Percentiles rank a stretch among this genome's conserved stretches.
Evolutionary conservation across 2,329 filamentous ascomycete species (phyloP).

Genomic region (Ophiocordyceps camponoti-saundersi): DNA sequence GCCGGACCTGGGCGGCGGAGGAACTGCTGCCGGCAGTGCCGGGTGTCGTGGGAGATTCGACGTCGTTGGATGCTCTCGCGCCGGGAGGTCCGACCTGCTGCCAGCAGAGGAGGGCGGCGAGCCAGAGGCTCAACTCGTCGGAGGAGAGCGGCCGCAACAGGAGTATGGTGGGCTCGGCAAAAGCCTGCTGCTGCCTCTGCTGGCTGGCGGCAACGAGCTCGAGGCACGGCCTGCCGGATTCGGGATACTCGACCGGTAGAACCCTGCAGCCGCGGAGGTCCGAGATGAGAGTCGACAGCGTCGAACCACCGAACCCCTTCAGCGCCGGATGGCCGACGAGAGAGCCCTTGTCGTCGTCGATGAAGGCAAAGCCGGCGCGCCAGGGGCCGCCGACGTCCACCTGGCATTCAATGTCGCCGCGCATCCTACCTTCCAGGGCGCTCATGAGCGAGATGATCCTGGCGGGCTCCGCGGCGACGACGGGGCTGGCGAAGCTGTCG

Average conservation of each 20-base stretch:
- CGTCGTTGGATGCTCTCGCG: slow-evolving; percentile 30
- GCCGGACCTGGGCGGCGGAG: slow-evolving; percentile 17
- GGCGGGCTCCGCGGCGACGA: slow-evolving; percentile 50
- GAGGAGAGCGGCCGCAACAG: slow-evolving; percentile 45
- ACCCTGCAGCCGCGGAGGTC: slow-evolving; percentile 63
- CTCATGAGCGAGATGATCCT: slow-evolving; percentile 64
- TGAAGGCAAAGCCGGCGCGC: slow-evolving; percentile 57
- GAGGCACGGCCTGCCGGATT: slow-evolving; percentile 29
- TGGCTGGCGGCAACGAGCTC: slow-evolving; percentile 34
- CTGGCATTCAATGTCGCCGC: slow-evolving; percentile 59
- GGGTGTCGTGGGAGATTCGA: background rate
- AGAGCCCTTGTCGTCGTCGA: slow-evolving; percentile 59
- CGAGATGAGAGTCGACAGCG: slow-evolving; percentile 49
- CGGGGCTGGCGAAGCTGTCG: slow-evolving; percentile 40
- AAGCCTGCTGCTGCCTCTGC: slow-evolving; percentile 28
- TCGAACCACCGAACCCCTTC: slow-evolving; percentile 28
- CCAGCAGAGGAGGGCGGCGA: slow-evolving; percentile 68
- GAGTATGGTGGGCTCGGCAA: slow-evolving; percentile 21
- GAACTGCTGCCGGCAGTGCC: slow-evolving; percentile 10
- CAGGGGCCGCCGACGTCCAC: slow-evolving; percentile 43
- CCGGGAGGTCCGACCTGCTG: slow-evolving; percentile 51
- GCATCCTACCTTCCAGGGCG: slow-evolving; percentile 61
- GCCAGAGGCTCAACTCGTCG: slow-evolving; percentile 61
- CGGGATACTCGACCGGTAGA: slow-evolving; percentile 31
- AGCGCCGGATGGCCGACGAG: slow-evolving; percentile 60